Evolutionary conservation across 2,329 filamentous ascomycete genomes (phyloP).

Genomic region (Parastagonospora avenae): DNA sequence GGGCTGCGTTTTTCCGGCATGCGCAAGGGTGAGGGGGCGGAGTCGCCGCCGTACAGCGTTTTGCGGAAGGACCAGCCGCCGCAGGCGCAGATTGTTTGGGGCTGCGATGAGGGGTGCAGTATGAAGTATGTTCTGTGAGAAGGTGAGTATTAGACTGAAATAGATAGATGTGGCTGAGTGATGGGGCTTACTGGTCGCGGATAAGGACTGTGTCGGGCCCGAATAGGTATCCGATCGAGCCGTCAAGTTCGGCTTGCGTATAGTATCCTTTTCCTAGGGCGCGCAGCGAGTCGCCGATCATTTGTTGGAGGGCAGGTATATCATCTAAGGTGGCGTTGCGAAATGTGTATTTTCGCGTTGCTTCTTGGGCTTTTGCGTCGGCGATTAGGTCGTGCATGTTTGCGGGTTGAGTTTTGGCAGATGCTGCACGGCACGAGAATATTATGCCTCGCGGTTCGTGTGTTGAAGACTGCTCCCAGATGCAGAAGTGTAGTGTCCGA

Average conservation of each 20-base stretch:
- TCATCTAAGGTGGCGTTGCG: conserved; percentile 35
- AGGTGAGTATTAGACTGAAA: background rate
- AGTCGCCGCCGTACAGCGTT: conserved; percentile 43
- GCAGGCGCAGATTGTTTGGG: conserved; percentile 36
- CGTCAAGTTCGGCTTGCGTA: conserved; percentile 40
- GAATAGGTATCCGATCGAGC: conserved; percentile 44
- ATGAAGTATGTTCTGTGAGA: conserved; percentile 39
- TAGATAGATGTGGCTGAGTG: background rate
- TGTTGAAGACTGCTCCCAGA: too few species aligned
- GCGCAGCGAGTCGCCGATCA: conserved; percentile 37
- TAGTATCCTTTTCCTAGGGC: conserved; percentile 35
- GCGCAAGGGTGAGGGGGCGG: conserved; percentile 34
- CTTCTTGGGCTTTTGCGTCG: conserved; percentile 40
- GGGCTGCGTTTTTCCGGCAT: conserved; percentile 39
- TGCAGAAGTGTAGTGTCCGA: too few species aligned
- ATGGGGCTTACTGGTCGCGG: conserved; percentile 25
- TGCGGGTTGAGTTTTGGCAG: background rate
- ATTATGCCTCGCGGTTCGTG: too few species aligned
- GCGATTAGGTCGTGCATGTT: conserved; percentile 33
- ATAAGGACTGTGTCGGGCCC: conserved; percentile 43
- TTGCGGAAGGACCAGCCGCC: conserved; percentile 45
- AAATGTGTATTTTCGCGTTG: conserved; percentile 36
- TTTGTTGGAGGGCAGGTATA: conserved; percentile 35
- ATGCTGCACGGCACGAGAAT: background rate
- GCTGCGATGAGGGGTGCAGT: conserved; percentile 27